Evolutionary conservation across 2,329 filamentous ascomycete genomes (phyloP), one percentile per base, ranked within the genome.

Genomic region (Aureobasidium sp.): DNA sequence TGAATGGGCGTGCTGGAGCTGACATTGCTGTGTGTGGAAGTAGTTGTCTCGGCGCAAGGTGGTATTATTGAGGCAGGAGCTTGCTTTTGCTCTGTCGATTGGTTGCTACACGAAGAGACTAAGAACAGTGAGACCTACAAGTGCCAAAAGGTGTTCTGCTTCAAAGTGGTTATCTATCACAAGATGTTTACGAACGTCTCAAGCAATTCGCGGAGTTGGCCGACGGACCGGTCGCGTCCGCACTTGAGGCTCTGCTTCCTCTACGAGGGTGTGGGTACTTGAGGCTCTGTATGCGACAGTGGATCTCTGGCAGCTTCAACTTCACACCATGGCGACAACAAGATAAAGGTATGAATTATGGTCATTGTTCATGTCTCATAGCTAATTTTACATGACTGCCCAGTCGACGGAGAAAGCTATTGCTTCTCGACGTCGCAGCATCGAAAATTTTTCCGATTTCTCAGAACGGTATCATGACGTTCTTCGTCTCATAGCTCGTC

Each of bases 1-100:
- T 93, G 71, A 84, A 84, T 67, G 73, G 79, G 72, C 68, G 69
- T 6, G 48, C 2, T 61, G 44, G 27, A 14, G 55, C 41, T 29
- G 65, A 20, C 65, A 66, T 66, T 45, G 36, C 29, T 53, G 41
- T 34, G 51, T 31, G 17, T 55, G 3, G 36, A 29, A 27, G 49
- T 49, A 34, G 31, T 9, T 34, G 20, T 12, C 42, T 15, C 22
- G 22, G 36, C 20, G 36, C 11, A 12, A 3, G n/a, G 34, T 41
- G 34, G 25, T 36, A 5, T 7, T 12, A 22, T 20, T 17, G 5
- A 42, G 37, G 14, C 29, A 20, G 36, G 36, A 6, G 22, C 12
- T 29, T 51, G 20, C 11, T 51, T 36, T 17, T 42, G 37, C 7
- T 22, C 9, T n/a, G 8, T 48, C 7, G 45, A 48, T 11, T 6